Percentiles rank a stretch among this genome's conserved stretches.
These are phyloP conservation scores for Cryptococcus neoformans DNA, from an alignment of 1,284 basidiomycete genomes.

Conservation along the genomic window DNA sequence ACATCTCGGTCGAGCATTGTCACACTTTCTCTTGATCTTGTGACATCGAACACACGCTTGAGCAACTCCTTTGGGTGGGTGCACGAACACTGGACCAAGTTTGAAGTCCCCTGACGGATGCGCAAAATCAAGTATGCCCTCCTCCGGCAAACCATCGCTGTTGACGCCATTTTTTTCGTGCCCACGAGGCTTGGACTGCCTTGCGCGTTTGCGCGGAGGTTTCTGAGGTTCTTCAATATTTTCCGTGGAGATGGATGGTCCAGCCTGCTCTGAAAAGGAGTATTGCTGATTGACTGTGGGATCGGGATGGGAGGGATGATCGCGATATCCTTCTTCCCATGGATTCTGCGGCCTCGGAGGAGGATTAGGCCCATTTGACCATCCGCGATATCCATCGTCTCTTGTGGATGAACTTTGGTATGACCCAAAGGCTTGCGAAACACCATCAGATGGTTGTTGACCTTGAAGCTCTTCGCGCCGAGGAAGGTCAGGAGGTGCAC, in stretches of 20 bases:
- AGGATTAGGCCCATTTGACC: conserved; percentile 1
- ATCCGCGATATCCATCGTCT: conserved; percentile 7
- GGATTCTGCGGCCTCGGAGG: conserved; percentile 7
- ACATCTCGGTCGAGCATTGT: conserved; percentile 38
- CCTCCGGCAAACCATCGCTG: conserved; percentile 13
- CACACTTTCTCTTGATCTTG: conserved; percentile 44
- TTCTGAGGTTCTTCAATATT: conserved; percentile 10
- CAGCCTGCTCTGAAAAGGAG: neutral
- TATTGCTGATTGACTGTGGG: neutral
- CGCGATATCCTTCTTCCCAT: conserved; percentile 25
- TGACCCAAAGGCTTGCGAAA: conserved; percentile 1
- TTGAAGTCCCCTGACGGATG: conserved; percentile 30
- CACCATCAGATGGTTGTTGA: conserved; percentile 3
- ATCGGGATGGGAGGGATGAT: conserved; percentile 2
- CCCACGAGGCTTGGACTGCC: conserved; percentile 16
- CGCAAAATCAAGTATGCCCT: conserved; percentile 30
- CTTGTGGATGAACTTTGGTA: conserved; percentile 18
- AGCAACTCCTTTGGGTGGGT: conserved; percentile 34
- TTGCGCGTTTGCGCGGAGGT: conserved; percentile 13
- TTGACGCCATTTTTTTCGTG: conserved; percentile 7
- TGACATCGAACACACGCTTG: conserved; percentile 45
- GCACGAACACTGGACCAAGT: conserved; percentile 37
- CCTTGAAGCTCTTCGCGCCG: neutral
- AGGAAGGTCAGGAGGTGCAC: conserved; percentile 10
- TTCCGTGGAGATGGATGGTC: neutral